Evolutionary conservation across 2,329 filamentous ascomycete species (phyloP).

Genomic region (Fusarium subtropicale): DNA sequence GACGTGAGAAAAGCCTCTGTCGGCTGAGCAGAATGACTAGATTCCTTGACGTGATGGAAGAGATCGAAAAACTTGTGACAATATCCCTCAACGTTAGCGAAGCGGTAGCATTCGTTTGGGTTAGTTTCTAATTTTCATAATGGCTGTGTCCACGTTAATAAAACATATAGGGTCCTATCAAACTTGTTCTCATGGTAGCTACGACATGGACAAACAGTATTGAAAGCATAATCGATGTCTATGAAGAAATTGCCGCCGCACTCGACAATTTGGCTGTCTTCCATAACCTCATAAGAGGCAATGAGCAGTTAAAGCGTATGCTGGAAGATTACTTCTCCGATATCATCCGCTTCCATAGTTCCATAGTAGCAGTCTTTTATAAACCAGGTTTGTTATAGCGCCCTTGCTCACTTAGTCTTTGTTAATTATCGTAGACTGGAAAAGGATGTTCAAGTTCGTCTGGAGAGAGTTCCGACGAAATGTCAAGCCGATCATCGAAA

Average conservation of each 20-base stretch:
- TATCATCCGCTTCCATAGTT: neutral
- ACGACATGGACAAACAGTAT: neutral
- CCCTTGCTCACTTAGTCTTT: rapidly evolving
- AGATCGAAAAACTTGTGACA: neutral
- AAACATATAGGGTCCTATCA: neutral
- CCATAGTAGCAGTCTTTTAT: rapidly evolving
- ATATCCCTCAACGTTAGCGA: neutral
- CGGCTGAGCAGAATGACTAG: rapidly evolving
- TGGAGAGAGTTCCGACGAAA: neutral
- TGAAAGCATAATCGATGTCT: neutral
- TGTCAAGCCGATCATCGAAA: neutral
- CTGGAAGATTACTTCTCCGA: neutral
- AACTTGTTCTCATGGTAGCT: neutral
- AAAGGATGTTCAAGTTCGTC: rapidly evolving
- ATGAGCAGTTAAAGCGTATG: neutral
- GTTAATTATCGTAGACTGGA: neutral
- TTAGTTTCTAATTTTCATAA: neutral
- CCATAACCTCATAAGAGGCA: neutral
- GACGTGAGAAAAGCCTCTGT: rapidly evolving
- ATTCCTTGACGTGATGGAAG: neutral
- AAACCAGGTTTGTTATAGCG: neutral
- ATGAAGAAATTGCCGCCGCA: rapidly evolving
- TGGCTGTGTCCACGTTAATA: too few species aligned
- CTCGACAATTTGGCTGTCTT: neutral
- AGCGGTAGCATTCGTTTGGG: neutral